Evolutionary conservation across 164 flowering plant genomes (phyloP), one percentile per base, ranked within the genome.

Genomic region (Stephania cephalantha): DNA sequence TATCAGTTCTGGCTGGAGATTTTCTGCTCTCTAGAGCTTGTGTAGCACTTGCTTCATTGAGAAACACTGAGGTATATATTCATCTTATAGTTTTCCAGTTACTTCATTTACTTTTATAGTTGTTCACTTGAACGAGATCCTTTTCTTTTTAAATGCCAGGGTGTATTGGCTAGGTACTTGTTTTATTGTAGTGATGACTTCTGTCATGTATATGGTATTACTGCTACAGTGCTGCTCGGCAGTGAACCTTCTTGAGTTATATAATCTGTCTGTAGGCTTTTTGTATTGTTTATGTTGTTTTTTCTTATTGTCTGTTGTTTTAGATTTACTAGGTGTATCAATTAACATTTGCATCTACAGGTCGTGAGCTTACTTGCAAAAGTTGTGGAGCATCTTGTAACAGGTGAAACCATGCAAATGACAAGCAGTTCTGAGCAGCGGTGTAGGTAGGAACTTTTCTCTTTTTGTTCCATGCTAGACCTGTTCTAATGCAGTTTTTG

Each of bases 341-440:
- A 12, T 29, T 52, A 68, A 5, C 12, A 7, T 79, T 29, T 71
- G 67, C 48, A 30, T 72, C 69, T 72, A 10, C 48, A 95, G 95
- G 97, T 93, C 72, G 97, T 95, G 46, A 76, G 92, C 9, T 86
- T 95, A 53, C 44, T 93, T 52, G 91, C 97, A 53, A 88, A 81
- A 75, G 93, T 83, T 71, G 88, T 95, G n/a, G 91, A 93, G 79
- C 95, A 95, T 86, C 94, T 95, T 55, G 99, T 95, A 79, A 93
- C 94, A 0, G 99, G 99, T 58, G 99, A 95, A 83, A 95, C 98
- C 66, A 95, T 95, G 99, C 99, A 95, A 82, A 95, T 93, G 99
- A 88, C 92, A 6, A 79, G 89, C 29, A 71, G 98, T 64, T 84
- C 91, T 79, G 97, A 89, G 29, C 82, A 93, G 74, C 93, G 92